Base-by-base conservation (phyloP, 495 filamentous ascomycete species). In the Trichodelitschia bisporula region DNA sequence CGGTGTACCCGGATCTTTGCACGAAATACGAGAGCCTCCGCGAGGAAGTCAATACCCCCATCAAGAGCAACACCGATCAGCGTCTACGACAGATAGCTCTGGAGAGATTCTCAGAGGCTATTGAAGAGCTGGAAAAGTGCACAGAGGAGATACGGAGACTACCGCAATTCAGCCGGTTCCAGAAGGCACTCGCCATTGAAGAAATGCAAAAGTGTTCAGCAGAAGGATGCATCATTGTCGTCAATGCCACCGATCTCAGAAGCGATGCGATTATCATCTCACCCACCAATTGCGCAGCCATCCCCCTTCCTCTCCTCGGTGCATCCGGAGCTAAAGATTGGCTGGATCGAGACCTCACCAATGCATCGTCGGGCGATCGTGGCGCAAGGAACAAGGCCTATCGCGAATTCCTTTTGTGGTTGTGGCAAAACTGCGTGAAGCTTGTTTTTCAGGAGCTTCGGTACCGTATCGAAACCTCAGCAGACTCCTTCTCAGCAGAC, bases 201-300 rank as follows among this genome's bases (percentile, higher is more conserved):
- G 15, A 39, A 18, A 39, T 39, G 33, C 18, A 32, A 15, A 17
- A 3, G 2, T 31, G 28, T 28, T 17, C 33, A 2, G 23, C 21
- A n/a, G n/a, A 18, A 15, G 37, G 37, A 9, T 17, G 5, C 16
- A 36, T 36, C 13, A 15, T 39, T 16, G 27, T 39, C 2, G 24
- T 36, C 2, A 39, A 39, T 23, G 14, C 31, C 14, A 38, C 32
- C 3, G 15, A 29, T 13, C 4, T 36, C 9, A 19, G 33, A 5
- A 32, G 33, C 29, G 26, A 39, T 31, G 36, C 36, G 2, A 30
- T 39, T 2, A 39, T 39, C 16, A 16, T 39, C 19, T 20, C 26
- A 9, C 1, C 26, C 1, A 15, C 18, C n/a, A 23, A 15, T 13
- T 15, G 31, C 26, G 31, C 27, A 20, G 2, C 12, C 6, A 4